A percentile compares a stretch with the other conserved stretches of the same genome.
Evolutionary conservation across 805 yeast genomes (phyloP).

Genomic region (Ogataea pignaliae): DNA sequence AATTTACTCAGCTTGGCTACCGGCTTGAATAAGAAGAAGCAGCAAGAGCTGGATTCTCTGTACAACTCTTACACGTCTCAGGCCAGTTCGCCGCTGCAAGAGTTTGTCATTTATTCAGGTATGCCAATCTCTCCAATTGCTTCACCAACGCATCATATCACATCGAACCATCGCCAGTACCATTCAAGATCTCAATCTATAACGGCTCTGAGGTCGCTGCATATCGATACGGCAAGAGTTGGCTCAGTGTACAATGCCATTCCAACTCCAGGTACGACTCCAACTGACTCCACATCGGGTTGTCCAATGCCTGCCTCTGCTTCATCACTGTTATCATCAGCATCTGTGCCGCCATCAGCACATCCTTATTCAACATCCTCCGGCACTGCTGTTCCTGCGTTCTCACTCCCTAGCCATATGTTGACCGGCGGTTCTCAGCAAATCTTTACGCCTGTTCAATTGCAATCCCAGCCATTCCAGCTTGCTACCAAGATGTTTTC

Average conservation of each 20-base stretch:
- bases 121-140: slow-evolving; percentile 28
- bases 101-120: slow-evolving; percentile 15
- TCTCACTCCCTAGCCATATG: not conserved
- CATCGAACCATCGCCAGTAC: slow-evolving; percentile 8
- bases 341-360: slow-evolving; percentile 1
- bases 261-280: slow-evolving; percentile 32
- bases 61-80: slow-evolving; percentile 8
- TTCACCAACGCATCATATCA: slow-evolving; percentile 22
- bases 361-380: not conserved
- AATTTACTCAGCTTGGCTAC: slow-evolving; percentile 25
- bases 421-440: not conserved
- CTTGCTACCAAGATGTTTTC: not conserved
- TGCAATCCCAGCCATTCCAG: slow-evolving; percentile 3
- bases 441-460: slow-evolving; percentile 2
- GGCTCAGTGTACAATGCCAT: slow-evolving; percentile 5
- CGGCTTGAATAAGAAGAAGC: slow-evolving; percentile 21
- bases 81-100: slow-evolving; percentile 15
- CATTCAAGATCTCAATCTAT: slow-evolving; percentile 22
- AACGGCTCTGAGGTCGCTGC: slow-evolving; percentile 18
- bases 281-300: slow-evolving; percentile 14
- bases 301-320: slow-evolving; percentile 4
- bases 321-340: slow-evolving; percentile 1
- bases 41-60: slow-evolving; percentile 15
- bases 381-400: not conserved
- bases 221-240: slow-evolving; percentile 15